Conservation (phyloP, 108 stramenopile species). For the Nitzschia sp. region DNA sequence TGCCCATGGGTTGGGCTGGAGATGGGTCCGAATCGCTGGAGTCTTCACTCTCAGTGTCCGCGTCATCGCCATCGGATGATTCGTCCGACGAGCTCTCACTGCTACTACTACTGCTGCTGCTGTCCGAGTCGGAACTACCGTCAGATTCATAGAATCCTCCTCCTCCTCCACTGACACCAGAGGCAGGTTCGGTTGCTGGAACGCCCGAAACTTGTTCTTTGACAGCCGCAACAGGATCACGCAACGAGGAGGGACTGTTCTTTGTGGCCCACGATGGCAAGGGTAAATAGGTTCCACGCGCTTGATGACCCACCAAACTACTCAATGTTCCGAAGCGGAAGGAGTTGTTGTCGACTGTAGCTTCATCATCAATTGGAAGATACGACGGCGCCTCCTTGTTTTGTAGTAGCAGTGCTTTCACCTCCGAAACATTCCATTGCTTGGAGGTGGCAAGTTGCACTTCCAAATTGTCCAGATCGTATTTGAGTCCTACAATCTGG, state of each 20-base stretch:
- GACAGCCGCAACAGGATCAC: slow-evolving; percentile 57
- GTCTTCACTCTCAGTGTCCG: slow-evolving; percentile 38
- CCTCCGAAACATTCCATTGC: slow-evolving; percentile 41
- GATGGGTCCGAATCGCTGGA: slow-evolving; percentile 16
- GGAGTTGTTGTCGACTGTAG: slow-evolving; percentile 27
- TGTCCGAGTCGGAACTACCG: slow-evolving; percentile 23
- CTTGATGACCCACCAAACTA: slow-evolving; percentile 68
- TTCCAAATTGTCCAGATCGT: slow-evolving; percentile 58
- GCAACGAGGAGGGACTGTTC: slow-evolving; percentile 71
- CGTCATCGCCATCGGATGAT: slow-evolving; percentile 28
- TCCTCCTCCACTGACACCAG: not conserved
- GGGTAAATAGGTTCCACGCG: slow-evolving; percentile 67
- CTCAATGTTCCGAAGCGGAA: slow-evolving; percentile 88
- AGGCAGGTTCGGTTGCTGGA: not conserved
- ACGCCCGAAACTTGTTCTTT: slow-evolving; percentile 25
- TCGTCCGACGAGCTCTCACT: slow-evolving; percentile 26
- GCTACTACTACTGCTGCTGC: slow-evolving; percentile 42
- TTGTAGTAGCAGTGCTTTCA: slow-evolving; percentile 49
- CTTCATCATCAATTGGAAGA: slow-evolving; percentile 59
- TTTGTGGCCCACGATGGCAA: slow-evolving; percentile 85
- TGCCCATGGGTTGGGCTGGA: not conserved
- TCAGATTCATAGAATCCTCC: slow-evolving; percentile 30
- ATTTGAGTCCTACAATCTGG: slow-evolving; percentile 47
- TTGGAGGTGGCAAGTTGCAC: slow-evolving; percentile 9
- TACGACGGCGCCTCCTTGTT: slow-evolving; percentile 64